phyloP scores from a whole-genome alignment of 2,329 filamentous ascomycete species.

The Aschersonia sp. region DNA sequence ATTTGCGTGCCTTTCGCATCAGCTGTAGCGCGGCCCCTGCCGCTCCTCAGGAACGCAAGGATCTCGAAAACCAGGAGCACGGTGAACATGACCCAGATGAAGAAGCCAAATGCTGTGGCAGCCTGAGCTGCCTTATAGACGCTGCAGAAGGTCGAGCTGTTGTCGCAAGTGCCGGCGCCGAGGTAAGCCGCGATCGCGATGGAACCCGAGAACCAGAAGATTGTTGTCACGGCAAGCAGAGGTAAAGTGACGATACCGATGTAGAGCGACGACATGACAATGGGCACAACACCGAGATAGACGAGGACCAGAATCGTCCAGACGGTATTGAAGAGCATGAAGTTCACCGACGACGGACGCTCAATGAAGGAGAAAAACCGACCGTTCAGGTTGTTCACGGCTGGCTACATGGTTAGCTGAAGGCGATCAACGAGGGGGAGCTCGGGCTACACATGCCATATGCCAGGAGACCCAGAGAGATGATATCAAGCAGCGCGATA shows the following conservation, averaged over 20 bases:
- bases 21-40: conserved; percentile 12
- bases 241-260: conserved; percentile 51
- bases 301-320: conserved; percentile 61
- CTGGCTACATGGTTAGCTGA: background rate
- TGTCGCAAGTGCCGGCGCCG: conserved; percentile 33
- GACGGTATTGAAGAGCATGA: conserved; percentile 64
- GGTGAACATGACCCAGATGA: conserved; percentile 41
- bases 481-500: conserved; percentile 4
- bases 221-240: conserved; percentile 57
- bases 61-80: conserved; percentile 31
- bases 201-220: conserved; percentile 85
- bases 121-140: conserved; percentile 38
- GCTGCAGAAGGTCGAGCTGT: conserved; percentile 36
- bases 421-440: background rate
- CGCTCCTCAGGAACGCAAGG: conserved; percentile 21
- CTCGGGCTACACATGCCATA: conserved; percentile 2
- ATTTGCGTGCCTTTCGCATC: conserved; percentile 9
- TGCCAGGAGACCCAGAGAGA: conserved; percentile 3
- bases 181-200: conserved; percentile 59
- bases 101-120: conserved; percentile 50
- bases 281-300: conserved; percentile 56
- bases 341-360: conserved; percentile 48
- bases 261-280: conserved; percentile 43
- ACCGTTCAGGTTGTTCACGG: background rate
- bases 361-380: conserved; percentile 1